These are phyloP conservation scores for Neoarthrinium moseri DNA, from an alignment of 2,329 filamentous ascomycete genomes.

Conservation along the genomic window DNA sequence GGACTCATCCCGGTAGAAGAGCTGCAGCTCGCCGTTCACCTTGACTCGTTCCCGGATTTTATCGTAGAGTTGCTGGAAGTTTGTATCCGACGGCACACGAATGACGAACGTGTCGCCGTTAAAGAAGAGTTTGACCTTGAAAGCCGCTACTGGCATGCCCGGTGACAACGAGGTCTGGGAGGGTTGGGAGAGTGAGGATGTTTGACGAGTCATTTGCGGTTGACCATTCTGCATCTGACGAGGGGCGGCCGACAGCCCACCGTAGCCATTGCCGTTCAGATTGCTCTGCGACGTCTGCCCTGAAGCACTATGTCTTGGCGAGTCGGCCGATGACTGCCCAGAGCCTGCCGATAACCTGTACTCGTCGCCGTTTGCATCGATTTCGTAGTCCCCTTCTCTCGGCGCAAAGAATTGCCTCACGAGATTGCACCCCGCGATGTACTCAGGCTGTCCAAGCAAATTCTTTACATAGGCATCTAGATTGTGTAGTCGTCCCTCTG, in stretches of 20 bases:
- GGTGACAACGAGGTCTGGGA: conserved; percentile 57
- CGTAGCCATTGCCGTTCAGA: conserved; percentile 57
- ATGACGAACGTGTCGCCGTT: conserved; percentile 91
- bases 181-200: conserved; percentile 48
- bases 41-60: conserved; percentile 85
- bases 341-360: conserved; percentile 73
- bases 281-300: conserved; percentile 66
- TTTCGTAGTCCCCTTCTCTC: conserved; percentile 88
- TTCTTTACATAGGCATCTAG: conserved; percentile 96
- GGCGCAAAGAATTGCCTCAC: conserved; percentile 92
- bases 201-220: conserved; percentile 40
- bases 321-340: conserved; percentile 64
- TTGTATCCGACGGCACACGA: conserved; percentile 78
- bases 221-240: conserved; percentile 40
- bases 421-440: conserved; percentile 80
- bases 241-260: conserved; percentile 51
- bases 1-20: conserved; percentile 84
- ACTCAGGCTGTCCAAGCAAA: conserved; percentile 74
- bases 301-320: conserved; percentile 58
- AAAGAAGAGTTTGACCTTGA: conserved; percentile 96
- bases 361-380: conserved; percentile 72
- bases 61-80: conserved; percentile 73
- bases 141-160: conserved; percentile 49
- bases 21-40: conserved; percentile 64
- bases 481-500: conserved; percentile 87